A percentile compares a stretch with the other conserved stretches of the same genome.
Evolutionary conservation across 176 grass and related monocot genomes (phyloP).

Genomic region (Hordeum vulgare): MorexV3_pseudomolecules_assembly NC_058519.1:386886421-386886920

Average conservation of each 20-base stretch:
- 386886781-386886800: not conserved
- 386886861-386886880: slow-evolving; percentile 23
- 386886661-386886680: not conserved
- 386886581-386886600: slow-evolving; percentile 16
- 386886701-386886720: not conserved
- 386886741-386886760: slow-evolving; percentile 7
- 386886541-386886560: not conserved
- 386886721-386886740: slow-evolving; percentile 9
- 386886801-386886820: not conserved
- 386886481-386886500: slow-evolving; percentile 20
- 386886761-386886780: not conserved
- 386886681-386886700: not conserved
- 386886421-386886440: not conserved
- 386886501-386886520: slow-evolving; percentile 12
- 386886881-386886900: slow-evolving; percentile 12
- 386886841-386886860: slow-evolving; percentile 7
- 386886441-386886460: slow-evolving; percentile 20
- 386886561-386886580: not conserved
- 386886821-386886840: not conserved
- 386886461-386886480: slow-evolving; percentile 7
- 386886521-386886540: not conserved
- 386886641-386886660: slow-evolving; percentile 27
- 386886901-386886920: not conserved
- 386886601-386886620: not conserved
- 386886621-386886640: slow-evolving; percentile 7